Base-by-base conservation (phyloP, 176 grass and related monocot species). In the Bromus sterilis region DNA sequence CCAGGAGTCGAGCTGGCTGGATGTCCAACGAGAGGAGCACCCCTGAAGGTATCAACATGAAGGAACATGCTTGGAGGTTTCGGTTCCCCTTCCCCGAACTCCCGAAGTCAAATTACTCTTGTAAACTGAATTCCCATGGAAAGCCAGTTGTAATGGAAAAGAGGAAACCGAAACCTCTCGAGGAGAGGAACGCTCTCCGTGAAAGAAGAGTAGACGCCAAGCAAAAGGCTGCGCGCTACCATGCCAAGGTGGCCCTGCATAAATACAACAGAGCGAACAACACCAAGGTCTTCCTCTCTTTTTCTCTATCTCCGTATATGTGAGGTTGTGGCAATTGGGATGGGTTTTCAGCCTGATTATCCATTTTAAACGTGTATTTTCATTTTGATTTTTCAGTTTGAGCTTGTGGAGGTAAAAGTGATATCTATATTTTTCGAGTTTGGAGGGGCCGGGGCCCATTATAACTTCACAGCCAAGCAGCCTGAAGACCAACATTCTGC, bases 391-490 rank as follows among this genome's bases (percentile, higher is more conserved):
- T 25, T 71, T 28, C 14, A 71, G 67, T 26, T 42, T 26, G 23
- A 43, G 23, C 39, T 71, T 1, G 39, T 71, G n/a, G 36, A 42
- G 66, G 41, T 58, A 81, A 56, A 34, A 81, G 79, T n/a, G 6
- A 71, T 41, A 35, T 56, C 48, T 16, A 51, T 71, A 25, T 81
- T 81, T 58, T 81, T 41, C 29, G 33, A 70, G 66, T 81, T 81
- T 58, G 79, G 66, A 20, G 48, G 64, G 9, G 46, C 33, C 7
- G 36, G 33, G 23, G 37, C 21, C 1, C 65, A 81, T 41, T 81
- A 81, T 30, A 81, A 81, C 23, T 69, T 80, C 78, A 80, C 63
- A 56, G 63, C 78, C 12, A 80, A 80, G 78, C 62, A 80, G 78
- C 62, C 32, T 37, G 44, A 68, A 12, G 49, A 37, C 3, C 46